Evolutionary conservation across 75 land plant species (phyloP).

Genomic region (Pinus tabuliformis): DNA sequence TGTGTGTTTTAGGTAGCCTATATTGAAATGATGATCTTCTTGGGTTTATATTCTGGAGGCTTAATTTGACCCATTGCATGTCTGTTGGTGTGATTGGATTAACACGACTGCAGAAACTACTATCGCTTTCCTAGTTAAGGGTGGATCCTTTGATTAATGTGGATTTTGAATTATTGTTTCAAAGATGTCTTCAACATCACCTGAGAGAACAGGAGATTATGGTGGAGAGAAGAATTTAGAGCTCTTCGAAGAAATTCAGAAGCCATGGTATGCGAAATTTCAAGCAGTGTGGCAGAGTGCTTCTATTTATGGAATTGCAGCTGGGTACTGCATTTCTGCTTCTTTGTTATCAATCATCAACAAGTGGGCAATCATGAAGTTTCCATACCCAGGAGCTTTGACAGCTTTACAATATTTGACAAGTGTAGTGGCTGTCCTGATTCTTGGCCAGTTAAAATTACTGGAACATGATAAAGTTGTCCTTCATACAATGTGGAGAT

Average conservation of each 20-base stretch:
- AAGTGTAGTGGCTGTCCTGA: slow-evolving; percentile 68
- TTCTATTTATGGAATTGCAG: slow-evolving; percentile 82
- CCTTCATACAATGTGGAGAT: slow-evolving; percentile 68
- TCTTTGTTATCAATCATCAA: slow-evolving; percentile 90
- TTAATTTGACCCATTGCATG: no score
- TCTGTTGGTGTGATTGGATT: no score
- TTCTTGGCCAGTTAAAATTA: slow-evolving; percentile 57
- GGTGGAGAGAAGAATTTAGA: background rate
- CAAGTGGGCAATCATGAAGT: slow-evolving; percentile 96
- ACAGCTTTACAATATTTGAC: slow-evolving; percentile 93
- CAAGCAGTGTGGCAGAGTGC: slow-evolving; percentile 37
- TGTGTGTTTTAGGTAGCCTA: no score
- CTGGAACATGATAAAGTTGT: slow-evolving; percentile 73
- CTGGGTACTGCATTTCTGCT: slow-evolving; percentile 93
- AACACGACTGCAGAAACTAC: no score
- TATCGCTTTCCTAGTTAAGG: no score
- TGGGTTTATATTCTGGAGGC: no score
- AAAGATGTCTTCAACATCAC: slow-evolving; percentile 4
- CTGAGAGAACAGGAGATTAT: background rate
- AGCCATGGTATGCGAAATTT: slow-evolving; percentile 15
- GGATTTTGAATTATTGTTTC: background rate
- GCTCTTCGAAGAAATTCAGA: slow-evolving; percentile 1
- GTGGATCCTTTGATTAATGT: no score
- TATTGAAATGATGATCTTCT: no score
- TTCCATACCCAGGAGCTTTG: slow-evolving; percentile 89